These are phyloP conservation scores for Pseudodiploospora longispora DNA, from an alignment of 2,329 filamentous ascomycete species.

Conservation along the genomic window DNA sequence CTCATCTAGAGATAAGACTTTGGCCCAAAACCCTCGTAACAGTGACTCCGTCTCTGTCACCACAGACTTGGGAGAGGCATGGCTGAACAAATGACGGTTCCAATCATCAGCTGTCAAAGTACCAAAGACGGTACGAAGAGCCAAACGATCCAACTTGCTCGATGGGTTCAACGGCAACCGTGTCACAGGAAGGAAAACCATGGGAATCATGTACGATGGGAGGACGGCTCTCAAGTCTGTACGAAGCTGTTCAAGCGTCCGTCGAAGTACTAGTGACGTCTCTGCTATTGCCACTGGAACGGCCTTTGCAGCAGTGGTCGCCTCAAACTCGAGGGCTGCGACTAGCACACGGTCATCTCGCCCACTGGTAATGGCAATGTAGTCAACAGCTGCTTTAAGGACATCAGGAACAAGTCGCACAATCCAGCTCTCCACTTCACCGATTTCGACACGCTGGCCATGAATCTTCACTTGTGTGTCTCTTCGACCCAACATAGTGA, in stretches of 20 bases:
- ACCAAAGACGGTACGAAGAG: conserved; percentile 1
- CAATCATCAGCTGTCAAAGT: neutral
- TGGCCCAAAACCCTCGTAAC: conserved; percentile 7
- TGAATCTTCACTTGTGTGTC: conserved; percentile 55
- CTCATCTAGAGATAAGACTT: conserved; percentile 7
- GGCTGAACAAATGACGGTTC: neutral
- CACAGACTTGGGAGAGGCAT: neutral
- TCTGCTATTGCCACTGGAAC: neutral
- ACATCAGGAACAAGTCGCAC: conserved; percentile 3
- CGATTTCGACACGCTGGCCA: conserved; percentile 52
- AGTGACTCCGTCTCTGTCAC: conserved; percentile 5
- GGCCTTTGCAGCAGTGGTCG: neutral
- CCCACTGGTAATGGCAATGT: neutral
- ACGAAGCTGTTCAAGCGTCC: neutral
- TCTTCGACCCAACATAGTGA: conserved; percentile 47
- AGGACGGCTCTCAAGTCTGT: neutral
- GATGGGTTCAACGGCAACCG: conserved; percentile 5
- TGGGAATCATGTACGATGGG: conserved; percentile 6
- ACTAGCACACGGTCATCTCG: conserved; percentile 1
- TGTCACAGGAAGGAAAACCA: conserved; percentile 4
- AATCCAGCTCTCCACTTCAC: conserved; percentile 24
- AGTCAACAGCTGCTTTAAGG: conserved; percentile 3
- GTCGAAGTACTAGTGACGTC: neutral
- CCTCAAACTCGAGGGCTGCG: conserved; percentile 1
- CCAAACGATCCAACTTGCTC: conserved; percentile 4